Evolutionary conservation across 441 rosid genomes (phyloP).

Genomic region (Populus hybrid): DNA sequence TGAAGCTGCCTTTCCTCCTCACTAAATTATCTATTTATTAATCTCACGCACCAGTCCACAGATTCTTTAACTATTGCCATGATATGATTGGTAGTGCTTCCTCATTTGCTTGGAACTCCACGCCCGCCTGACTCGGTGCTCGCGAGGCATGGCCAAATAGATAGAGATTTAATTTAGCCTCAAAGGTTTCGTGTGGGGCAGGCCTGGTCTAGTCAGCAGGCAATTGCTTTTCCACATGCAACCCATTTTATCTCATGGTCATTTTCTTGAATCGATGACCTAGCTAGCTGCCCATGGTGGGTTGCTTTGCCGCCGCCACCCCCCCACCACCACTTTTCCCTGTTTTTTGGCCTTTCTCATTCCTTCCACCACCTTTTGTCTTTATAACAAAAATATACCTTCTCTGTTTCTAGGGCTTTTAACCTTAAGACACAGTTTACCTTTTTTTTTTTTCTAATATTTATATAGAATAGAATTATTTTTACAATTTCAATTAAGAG

Average conservation of each 20-base stretch:
- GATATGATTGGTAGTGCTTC: too few species aligned
- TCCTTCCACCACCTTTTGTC: background rate
- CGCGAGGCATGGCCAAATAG: too few species aligned
- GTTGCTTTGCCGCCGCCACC: background rate
- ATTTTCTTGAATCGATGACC: conserved; percentile 30
- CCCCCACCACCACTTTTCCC: conserved; percentile 8
- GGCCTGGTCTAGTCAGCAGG: conserved; percentile 21
- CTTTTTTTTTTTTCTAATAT: too few species aligned
- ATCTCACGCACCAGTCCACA: too few species aligned
- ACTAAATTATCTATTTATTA: background rate
- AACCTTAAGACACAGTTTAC: background rate
- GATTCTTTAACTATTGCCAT: too few species aligned
- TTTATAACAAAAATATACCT: too few species aligned
- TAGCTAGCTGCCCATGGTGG: conserved; percentile 24
- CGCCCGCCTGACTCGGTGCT: too few species aligned
- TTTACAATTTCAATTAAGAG: too few species aligned
- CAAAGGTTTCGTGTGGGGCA: background rate
- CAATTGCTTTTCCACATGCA: conserved; percentile 38
- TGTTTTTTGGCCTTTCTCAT: conserved; percentile 11
- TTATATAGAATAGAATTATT: too few species aligned
- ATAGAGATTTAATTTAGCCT: too few species aligned
- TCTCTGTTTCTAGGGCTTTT: too few species aligned
- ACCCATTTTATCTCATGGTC: conserved; percentile 18
- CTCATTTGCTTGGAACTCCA: too few species aligned
- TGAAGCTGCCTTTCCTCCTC: background rate